Conservation (phyloP, 805 yeast species). For the Wickerhamomyces bisporus region DNA sequence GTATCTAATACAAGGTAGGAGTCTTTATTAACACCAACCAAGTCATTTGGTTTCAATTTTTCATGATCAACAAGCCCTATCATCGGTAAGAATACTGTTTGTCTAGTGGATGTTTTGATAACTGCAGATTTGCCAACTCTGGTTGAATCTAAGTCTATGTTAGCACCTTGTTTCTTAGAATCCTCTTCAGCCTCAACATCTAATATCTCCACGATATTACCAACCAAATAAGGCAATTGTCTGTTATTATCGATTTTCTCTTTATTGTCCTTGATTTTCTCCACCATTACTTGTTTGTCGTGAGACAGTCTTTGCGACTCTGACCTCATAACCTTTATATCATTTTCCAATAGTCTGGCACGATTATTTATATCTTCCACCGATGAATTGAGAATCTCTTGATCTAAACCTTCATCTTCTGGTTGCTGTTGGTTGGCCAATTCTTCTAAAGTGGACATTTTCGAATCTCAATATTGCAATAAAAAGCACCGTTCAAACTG, state of each 20-base stretch:
- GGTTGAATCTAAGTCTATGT: constrained; percentile 86
- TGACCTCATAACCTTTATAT: constrained; percentile 89
- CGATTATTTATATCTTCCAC: constrained; percentile 82
- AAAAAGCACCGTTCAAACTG: too few species aligned
- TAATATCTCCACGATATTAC: constrained; percentile 91
- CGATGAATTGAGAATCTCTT: constrained; percentile 72
- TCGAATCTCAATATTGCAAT: background rate
- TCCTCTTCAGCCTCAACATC: constrained; percentile 82
- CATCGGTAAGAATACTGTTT: constrained; percentile 92
- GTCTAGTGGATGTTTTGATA: constrained; percentile 94
- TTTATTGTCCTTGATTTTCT: constrained; percentile 90
- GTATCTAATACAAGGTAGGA: constrained; percentile 90
- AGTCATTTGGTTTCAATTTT: constrained; percentile 91
- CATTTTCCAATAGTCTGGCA: constrained; percentile 85
- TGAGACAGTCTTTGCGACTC: constrained; percentile 87
- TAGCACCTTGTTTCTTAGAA: constrained; percentile 86
- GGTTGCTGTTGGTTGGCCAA: constrained; percentile 47
- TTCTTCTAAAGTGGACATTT: constrained; percentile 84
- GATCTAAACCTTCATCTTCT: constrained; percentile 61
- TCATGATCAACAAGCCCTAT: constrained; percentile 93
- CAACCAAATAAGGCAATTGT: constrained; percentile 93
- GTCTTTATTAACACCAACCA: constrained; percentile 97
- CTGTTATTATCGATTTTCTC: constrained; percentile 94
- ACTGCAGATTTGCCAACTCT: constrained; percentile 97
- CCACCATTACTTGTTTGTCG: constrained; percentile 89